phyloP scores from a whole-genome alignment of 139 green algal genomes.

The Chlorella sp. region DNA sequence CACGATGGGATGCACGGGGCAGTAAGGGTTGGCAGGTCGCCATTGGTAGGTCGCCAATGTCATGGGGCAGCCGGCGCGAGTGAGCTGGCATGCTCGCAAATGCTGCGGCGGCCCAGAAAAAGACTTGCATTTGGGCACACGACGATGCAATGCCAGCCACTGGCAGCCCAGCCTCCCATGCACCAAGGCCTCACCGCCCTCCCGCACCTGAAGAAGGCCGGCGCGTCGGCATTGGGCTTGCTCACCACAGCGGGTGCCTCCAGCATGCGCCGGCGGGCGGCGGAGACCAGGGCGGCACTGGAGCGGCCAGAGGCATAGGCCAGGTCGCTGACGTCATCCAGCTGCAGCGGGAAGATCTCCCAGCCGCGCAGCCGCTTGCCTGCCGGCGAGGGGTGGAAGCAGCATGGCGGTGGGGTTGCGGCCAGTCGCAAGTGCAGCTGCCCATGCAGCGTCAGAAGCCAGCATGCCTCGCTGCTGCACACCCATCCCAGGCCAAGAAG shows the following conservation, averaged over 20 bases:
- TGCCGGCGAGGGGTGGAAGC: not conserved
- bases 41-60: not conserved
- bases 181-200: not conserved
- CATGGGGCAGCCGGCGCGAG: no score
- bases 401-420: not conserved
- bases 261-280: conserved; percentile 9
- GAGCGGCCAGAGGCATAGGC: not conserved
- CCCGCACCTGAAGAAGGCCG: conserved; percentile 24
- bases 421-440: no score
- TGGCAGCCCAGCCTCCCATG: no score
- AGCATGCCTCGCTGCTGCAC: no score
- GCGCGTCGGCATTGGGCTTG: not conserved
- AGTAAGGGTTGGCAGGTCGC: not conserved
- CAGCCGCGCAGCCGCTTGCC: conserved; percentile 43
- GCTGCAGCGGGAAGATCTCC: conserved; percentile 48
- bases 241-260: not conserved
- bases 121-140: no score
- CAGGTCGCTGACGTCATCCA: conserved; percentile 24
- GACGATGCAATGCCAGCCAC: no score
- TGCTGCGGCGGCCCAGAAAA: no score
- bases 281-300: not conserved
- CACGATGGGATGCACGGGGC: not conserved
- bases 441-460: no score
- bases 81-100: no score
- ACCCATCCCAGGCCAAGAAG: no score